Evolutionary conservation across 306 rosid species (phyloP), one percentile per base, ranked within the genome.

Genomic region (Pyrus communis): DNA sequence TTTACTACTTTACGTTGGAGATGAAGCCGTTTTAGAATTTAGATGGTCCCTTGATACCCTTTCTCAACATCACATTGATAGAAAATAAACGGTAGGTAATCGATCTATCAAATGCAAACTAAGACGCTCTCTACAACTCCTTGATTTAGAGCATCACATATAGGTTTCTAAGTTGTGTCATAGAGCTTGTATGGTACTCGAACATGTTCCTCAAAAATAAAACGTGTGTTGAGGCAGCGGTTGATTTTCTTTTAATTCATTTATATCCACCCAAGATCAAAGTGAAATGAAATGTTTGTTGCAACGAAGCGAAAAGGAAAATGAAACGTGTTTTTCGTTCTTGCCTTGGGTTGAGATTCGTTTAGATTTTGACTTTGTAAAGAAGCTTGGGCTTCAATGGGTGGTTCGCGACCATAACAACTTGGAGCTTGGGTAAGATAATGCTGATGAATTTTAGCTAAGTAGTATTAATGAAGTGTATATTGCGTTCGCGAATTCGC

Each of bases 81-180:
- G 51, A 35, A 78, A 81, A 83, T 84, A 87, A 86, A 71, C 25
- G 43, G 68, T 69, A 51, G 40, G 67, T 49, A 15, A 14, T 49
- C 21, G 7, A 49, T 14, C 19, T 14, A 45, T 3, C 59, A 11
- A 14, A 19, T 28, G n/a, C 70, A 61, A 73, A 42, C 58, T 9
- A 49, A 15, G 76, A 18, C 42, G 57, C n/a, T 62, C 28, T 60
- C 19, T 28, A 13, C 78, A 45, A 28, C 30, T 9, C 60, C 31
- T 60, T 40, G 70, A 74, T 62, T 43, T 35, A 61, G 70, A 13
- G 14, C 46, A 28, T 58, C 38, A 28, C 45, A 43, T 17, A 15
- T 49, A 43, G 45, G 12, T 38, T 21, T 62, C 27, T 45, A 60
- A 74, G n/a, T 21, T 74, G 70, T 45, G 43, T 11, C 40, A 30